Evolutionary conservation across 2,329 filamentous ascomycete genomes (phyloP).

Genomic region (Colletotrichum spinosum): DNA sequence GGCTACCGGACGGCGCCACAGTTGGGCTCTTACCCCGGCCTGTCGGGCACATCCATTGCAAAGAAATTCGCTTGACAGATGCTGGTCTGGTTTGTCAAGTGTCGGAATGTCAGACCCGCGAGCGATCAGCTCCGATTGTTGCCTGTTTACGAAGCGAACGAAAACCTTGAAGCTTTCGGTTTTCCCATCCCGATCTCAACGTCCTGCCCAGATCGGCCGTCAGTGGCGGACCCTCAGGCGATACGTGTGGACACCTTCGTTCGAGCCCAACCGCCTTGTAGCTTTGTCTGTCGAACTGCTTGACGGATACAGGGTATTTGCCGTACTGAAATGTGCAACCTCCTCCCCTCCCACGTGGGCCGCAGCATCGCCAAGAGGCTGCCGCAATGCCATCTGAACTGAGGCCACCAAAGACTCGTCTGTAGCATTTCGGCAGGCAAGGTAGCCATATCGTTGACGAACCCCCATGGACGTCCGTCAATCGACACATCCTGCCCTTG

Average conservation of each 20-base stretch:
- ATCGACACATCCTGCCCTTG: neutral
- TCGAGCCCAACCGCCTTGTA: neutral
- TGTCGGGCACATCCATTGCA: slow-evolving; percentile 15
- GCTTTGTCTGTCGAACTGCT: neutral
- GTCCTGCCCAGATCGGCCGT: slow-evolving; percentile 24
- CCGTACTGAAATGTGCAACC: too few species aligned
- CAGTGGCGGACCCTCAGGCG: slow-evolving; percentile 10
- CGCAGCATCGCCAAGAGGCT: slow-evolving; percentile 18
- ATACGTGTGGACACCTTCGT: slow-evolving; percentile 14
- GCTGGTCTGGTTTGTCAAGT: slow-evolving; percentile 1
- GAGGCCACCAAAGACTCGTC: slow-evolving; percentile 16
- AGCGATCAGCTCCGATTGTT: slow-evolving; percentile 7
- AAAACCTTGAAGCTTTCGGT: slow-evolving; percentile 14
- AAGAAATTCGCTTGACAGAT: neutral
- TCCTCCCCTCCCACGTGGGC: slow-evolving; percentile 19
- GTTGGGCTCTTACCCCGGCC: slow-evolving; percentile 23
- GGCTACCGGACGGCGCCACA: neutral
- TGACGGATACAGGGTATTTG: slow-evolving; percentile 4
- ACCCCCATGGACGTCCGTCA: slow-evolving; percentile 6
- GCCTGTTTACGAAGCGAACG: neutral
- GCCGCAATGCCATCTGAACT: slow-evolving; percentile 29
- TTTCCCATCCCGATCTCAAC: slow-evolving; percentile 24
- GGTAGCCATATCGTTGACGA: neutral
- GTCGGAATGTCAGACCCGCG: slow-evolving; percentile 1
- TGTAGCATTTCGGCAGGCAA: neutral